Evolutionary conservation across 2,329 filamentous ascomycete species (phyloP).

Genomic region (Leptographium galeiforme): DNA sequence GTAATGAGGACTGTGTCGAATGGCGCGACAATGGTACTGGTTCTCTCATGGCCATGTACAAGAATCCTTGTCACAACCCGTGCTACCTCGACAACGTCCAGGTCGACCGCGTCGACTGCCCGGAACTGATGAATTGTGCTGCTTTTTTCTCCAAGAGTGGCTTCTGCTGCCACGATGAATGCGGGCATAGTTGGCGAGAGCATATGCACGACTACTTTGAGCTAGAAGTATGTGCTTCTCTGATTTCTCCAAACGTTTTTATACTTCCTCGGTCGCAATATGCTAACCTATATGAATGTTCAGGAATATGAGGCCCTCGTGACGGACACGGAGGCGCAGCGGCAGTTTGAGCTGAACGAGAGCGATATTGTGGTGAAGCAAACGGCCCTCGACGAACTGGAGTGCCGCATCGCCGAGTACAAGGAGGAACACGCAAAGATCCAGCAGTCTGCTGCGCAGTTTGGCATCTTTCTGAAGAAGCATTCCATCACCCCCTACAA

Average conservation of each 20-base stretch:
- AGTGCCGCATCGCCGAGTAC: constrained; percentile 16
- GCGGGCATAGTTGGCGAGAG: constrained; percentile 20
- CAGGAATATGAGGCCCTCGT: constrained; percentile 10
- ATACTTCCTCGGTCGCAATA: too few species aligned
- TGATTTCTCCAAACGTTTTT: background rate
- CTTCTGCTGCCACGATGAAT: constrained; percentile 13
- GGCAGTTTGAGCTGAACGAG: constrained; percentile 14
- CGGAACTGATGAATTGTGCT: constrained; percentile 15
- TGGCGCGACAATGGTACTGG: constrained; percentile 14
- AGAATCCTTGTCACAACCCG: constrained; percentile 17
- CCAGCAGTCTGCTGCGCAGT: constrained; percentile 21
- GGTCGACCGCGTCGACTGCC: constrained; percentile 14
- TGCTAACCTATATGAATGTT: too few species aligned
- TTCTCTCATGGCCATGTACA: constrained; percentile 16
- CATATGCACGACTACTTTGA: constrained; percentile 23
- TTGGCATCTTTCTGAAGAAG: constrained; percentile 24
- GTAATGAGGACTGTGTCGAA: constrained; percentile 15
- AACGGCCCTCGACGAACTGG: constrained; percentile 13
- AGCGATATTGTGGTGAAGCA: constrained; percentile 14
- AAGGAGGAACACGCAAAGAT: constrained; percentile 19
- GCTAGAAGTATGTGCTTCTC: constrained; percentile 10
- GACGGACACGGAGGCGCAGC: constrained; percentile 14
- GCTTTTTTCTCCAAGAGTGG: constrained; percentile 14
- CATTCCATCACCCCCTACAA: constrained; percentile 25
- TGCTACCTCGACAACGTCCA: constrained; percentile 18